Base-by-base conservation (phyloP, 2,329 filamentous ascomycete genomes). In the Corniculantispora saksenae region DNA sequence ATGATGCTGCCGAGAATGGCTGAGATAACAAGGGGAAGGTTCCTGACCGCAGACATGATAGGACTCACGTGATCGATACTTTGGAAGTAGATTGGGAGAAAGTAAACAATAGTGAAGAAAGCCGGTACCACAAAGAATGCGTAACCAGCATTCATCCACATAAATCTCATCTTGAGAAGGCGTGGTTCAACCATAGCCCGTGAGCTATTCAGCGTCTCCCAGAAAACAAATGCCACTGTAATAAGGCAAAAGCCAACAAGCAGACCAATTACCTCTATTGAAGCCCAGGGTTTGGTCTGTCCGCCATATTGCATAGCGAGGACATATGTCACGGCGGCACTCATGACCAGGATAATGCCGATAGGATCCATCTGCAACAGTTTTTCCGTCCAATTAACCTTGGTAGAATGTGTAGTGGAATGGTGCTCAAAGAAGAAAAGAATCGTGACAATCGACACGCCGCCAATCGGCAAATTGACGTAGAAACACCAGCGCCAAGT, bases 221-320 rank as follows among this genome's bases (percentile, higher is more conserved):
- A 70, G 13, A 72, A 56, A 5, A 68, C 60, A 67, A 80, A 80
- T 10, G 68, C 64, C 9, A 71, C 66, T 9, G 75, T 12, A 15
- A 72, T 70, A 10, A 71, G 17, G 3, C 55, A 63, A 43, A 70
- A 70, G 3, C 75, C 76, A 48, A 79, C 71, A 12, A 80, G 68
- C 8, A 75, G 71, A 0, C 77, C 77, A 53, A 80, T 76, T 21
- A 80, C 73, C 23, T 65, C 66, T 32, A 71, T 68, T 3, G 67
- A 69, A 38, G 69, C 71, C 79, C 80, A 82, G 1, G 75, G 12
- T 51, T 80, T 73, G 0, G 72, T 74, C 25, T 73, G 71, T 2
- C 80, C 80, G 38, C 76, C 80, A 72, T 74, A 79, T 67, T 81
- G 79, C 3, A 81, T 70, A 5, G 78, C 78, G 2, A 81, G 74